Evolutionary conservation across 2,329 filamentous ascomycete species (phyloP), one percentile per base, ranked within the genome.

Genomic region (Apiospora aurea): DNA sequence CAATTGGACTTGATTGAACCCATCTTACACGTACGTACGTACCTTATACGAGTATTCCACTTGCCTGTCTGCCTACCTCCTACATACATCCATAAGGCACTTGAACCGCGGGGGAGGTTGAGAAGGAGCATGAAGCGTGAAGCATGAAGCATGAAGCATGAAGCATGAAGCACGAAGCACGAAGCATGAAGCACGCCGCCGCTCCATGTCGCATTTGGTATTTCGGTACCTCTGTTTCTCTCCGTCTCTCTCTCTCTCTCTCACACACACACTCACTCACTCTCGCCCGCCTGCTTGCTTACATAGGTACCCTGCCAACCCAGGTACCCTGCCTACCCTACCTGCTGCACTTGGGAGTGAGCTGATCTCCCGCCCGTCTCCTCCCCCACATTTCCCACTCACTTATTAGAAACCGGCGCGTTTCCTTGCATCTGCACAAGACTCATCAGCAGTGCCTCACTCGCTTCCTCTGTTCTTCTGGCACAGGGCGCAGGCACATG

Each of bases 301-400:
- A 29, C 26, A 29, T 29, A 29, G 26, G 26, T 34, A 41, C 57
- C 34, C 18, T 64, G 57, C 29, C 57, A 29, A 29, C 26, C 26
- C 3, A 29, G 26, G 26, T 38, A 38, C 34, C 34, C 49, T 26
- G 26, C 26, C 24, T 34, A 41, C 57, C 34, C 18, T 64, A 34
- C 29, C 57, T 38, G 6, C 34, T 38, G 34, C 34, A 38, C 34
- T 38, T 64, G 57, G 41, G 38, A 64, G 57, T 64, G 29, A 64
- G 57, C 57, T 41, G 57, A 64, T 41, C 57, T 64, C 57, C 57
- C 57, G 57, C 57, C 57, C 57, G 29, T 64, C 57, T 64, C 57
- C 57, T 64, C 57, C 57, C 57, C 57, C 34, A 41, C 34, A 41
- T 64, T 64, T 64, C 57, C 57, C 57, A 64, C 57, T 64, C 8